These are phyloP conservation scores for Ascochyta viciae-villosae DNA, from an alignment of 2,329 filamentous ascomycete genomes.

Conservation along the genomic window DNA sequence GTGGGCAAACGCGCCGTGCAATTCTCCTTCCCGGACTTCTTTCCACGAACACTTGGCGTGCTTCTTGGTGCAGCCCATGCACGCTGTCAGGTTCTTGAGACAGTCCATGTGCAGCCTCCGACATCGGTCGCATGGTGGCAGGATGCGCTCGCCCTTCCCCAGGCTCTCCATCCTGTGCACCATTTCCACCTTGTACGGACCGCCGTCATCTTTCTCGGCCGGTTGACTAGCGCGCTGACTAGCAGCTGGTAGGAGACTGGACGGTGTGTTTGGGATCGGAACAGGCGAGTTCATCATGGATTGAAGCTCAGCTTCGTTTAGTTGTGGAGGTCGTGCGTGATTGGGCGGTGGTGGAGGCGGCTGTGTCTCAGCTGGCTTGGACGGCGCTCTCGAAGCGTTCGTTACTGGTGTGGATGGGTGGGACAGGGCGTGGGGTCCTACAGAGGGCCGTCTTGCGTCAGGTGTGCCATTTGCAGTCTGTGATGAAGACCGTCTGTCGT, in stretches of 20 bases:
- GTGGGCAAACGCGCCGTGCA: slow-evolving; percentile 45
- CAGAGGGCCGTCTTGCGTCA: slow-evolving; percentile 39
- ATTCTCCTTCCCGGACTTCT: slow-evolving; percentile 76
- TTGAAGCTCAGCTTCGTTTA: slow-evolving; percentile 50
- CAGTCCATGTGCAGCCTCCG: slow-evolving; percentile 81
- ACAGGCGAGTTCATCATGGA: slow-evolving; percentile 56
- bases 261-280: slow-evolving; percentile 62
- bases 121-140: slow-evolving; percentile 86
- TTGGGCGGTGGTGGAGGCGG: slow-evolving; percentile 21
- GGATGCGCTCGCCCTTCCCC: slow-evolving; percentile 73
- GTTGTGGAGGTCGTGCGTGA: slow-evolving; percentile 32
- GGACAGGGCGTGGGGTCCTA: slow-evolving; percentile 31
- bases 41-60: slow-evolving; percentile 90
- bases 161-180: slow-evolving; percentile 78
- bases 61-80: slow-evolving; percentile 86
- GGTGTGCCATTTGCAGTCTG: slow-evolving; percentile 33
- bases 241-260: slow-evolving; percentile 58
- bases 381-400: slow-evolving; percentile 35
- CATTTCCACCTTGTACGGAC: slow-evolving; percentile 70
- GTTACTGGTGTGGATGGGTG: slow-evolving; percentile 37
- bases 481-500: slow-evolving; percentile 54
- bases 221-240: slow-evolving; percentile 47
- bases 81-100: slow-evolving; percentile 84
- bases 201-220: slow-evolving; percentile 63
- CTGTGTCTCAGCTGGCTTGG: slow-evolving; percentile 31